Percentiles rank a stretch among this genome's conserved stretches.
Evolutionary conservation across 257 asterid genomes (phyloP).

Genomic region (Vinca minor): DNA sequence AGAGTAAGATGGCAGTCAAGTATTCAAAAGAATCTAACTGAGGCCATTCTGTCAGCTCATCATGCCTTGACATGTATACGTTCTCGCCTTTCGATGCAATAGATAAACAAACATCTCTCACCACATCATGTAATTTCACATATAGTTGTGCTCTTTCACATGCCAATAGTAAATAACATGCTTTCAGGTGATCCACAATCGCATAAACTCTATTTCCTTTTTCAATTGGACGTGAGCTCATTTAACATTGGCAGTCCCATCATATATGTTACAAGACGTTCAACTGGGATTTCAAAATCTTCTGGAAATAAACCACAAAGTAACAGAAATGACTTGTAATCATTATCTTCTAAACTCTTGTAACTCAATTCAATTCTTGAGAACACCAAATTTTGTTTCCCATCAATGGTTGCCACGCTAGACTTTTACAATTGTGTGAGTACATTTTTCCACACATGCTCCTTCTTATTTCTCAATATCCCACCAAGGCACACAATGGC

Average conservation of each 20-base stretch:
- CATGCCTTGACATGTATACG: no score
- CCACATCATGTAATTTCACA: not conserved
- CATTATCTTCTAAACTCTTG: not conserved
- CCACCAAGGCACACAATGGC: slow-evolving; percentile 8
- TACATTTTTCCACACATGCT: slow-evolving; percentile 10
- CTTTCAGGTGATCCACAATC: not conserved
- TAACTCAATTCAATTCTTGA: slow-evolving; percentile 14
- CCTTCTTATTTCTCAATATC: slow-evolving; percentile 1
- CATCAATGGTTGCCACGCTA: not conserved
- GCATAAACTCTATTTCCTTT: no score
- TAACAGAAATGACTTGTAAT: slow-evolving; percentile 9
- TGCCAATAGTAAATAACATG: not conserved
- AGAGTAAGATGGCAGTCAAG: no score
- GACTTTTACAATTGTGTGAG: slow-evolving; percentile 14
- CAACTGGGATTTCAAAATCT: slow-evolving; percentile 14
- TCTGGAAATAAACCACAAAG: slow-evolving; percentile 18
- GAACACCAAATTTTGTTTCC: not conserved
- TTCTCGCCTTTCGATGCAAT: no score
- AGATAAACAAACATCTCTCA: no score
- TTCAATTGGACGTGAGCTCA: no score
- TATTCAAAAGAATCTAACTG: no score
- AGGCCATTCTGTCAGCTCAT: no score
- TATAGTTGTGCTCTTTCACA: not conserved
- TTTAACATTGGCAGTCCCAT: no score
- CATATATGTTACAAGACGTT: slow-evolving; percentile 8